phyloP scores from a whole-genome alignment of 768 basidiomycete genomes.

The Daedaleopsis sinensis region DNA sequence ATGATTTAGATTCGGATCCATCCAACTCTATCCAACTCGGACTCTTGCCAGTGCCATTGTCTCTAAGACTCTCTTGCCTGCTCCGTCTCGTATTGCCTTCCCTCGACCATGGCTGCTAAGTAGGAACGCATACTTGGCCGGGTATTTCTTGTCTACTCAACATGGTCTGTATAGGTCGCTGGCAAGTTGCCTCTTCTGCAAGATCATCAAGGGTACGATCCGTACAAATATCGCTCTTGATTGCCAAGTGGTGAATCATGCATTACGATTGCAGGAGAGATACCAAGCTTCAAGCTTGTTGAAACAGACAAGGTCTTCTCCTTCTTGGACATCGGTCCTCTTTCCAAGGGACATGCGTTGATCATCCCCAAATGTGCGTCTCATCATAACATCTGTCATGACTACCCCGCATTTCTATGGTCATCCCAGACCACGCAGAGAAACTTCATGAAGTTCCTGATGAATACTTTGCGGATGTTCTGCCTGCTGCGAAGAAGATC shows the following conservation, averaged over 20 bases:
- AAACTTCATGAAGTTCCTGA: conserved; percentile 91
- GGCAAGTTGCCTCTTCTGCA: conserved; percentile 87
- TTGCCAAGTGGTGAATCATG: not conserved
- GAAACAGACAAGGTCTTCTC: conserved; percentile 80
- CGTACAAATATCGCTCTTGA: not conserved
- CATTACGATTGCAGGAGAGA: conserved; percentile 64
- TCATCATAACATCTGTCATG: not conserved
- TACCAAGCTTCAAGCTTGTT: conserved; percentile 84
- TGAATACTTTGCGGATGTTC: conserved; percentile 72
- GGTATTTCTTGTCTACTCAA: not conserved
- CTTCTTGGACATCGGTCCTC: conserved; percentile 91
- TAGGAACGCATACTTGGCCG: not conserved
- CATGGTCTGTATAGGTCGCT: conserved; percentile 33
- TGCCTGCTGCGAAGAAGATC: conserved; percentile 88
- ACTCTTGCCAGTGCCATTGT: no score
- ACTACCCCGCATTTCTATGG: not conserved
- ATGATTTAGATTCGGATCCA: no score
- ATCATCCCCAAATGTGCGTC: conserved; percentile 88
- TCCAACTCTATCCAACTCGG: no score
- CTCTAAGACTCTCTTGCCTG: not conserved
- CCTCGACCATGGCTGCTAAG: conserved; percentile 2
- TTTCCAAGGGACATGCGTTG: conserved; percentile 89
- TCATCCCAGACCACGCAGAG: conserved; percentile 70
- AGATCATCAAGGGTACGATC: conserved; percentile 82
- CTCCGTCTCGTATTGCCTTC: not conserved